Evolutionary conservation across 2,329 filamentous ascomycete genomes (phyloP), one percentile per base, ranked within the genome.

Genomic region (Paraphaeosphaeria sporulosa): DNA sequence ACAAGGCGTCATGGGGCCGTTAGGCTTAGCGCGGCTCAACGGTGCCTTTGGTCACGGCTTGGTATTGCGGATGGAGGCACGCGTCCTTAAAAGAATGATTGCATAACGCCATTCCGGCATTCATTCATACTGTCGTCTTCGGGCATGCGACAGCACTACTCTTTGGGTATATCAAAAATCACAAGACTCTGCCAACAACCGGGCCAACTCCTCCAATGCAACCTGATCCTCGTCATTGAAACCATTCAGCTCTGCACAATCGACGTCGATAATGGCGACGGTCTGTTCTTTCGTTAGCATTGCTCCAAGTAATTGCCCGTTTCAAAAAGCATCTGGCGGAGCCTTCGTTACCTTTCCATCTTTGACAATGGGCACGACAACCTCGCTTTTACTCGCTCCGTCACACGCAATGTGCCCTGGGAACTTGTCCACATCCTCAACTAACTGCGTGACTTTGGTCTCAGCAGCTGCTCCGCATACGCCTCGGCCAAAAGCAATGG

Each of bases 361-460:
- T 60, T 80, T 71, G 10, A 90, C 65, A 62, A 94, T 85, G 1
- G 92, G 92, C 51, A 94, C 91, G 19, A 95, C 92, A 73, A 95
- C 89, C 81, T 95, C 92, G 73, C 91, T 94, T 79, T 82, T 86
- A 70, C 87, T 92, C 59, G 87, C 89, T 4, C 86, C 86, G 76
- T 95, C 92, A 74, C 92, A 94, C 10, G 92, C 91, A 71, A 95
- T 94, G 74, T 94, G 92, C 1, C 90, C 91, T 0, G 90, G 89
- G 71, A 94, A 94, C 54, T 79, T 72, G 46, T 92, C 88, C 8
- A 95, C 91, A 74, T 95, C 88, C 13, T 82, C 79, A 0, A 85
- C 82, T 1, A 93, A 75, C 78, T 92, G 89, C 12, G 91, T 93
- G 60, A 79, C 73, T 47, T 78, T 78, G 3, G 81, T 84, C 25